Conservation (phyloP, 2,329 filamentous ascomycete genomes). For the Elsinoe perseae region DNA sequence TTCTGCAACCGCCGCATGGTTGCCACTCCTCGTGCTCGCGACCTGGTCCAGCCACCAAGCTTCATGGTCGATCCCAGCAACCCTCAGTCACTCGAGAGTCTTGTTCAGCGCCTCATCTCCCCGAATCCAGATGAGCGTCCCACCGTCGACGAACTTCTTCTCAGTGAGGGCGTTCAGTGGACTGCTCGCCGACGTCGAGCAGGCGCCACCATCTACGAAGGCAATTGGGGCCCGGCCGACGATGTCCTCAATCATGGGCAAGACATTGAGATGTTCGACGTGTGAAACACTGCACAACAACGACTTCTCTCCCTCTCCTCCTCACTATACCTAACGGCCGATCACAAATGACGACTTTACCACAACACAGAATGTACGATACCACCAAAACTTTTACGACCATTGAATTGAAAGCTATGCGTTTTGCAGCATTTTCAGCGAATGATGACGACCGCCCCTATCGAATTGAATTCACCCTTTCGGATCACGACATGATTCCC, state of each 20-base stretch:
- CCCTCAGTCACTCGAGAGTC: slow-evolving; percentile 66
- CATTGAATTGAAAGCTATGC: neutral
- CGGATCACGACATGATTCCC: slow-evolving; percentile 13
- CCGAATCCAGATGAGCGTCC: slow-evolving; percentile 68
- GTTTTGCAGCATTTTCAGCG: slow-evolving; percentile 16
- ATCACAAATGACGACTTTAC: neutral
- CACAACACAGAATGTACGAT: slow-evolving; percentile 11
- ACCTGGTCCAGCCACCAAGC: slow-evolving; percentile 61
- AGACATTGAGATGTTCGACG: slow-evolving; percentile 56
- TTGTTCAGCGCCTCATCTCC: slow-evolving; percentile 83
- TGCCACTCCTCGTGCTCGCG: slow-evolving; percentile 27
- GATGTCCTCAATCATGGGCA: slow-evolving; percentile 49
- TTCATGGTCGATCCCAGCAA: slow-evolving; percentile 82
- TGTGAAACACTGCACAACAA: slow-evolving; percentile 21
- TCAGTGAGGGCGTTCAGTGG: slow-evolving; percentile 69
- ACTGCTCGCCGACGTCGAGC: slow-evolving; percentile 68
- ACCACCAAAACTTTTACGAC: slow-evolving; percentile 9
- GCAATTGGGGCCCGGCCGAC: slow-evolving; percentile 81
- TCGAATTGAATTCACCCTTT: slow-evolving; percentile 8
- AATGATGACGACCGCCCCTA: slow-evolving; percentile 10
- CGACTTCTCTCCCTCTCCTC: neutral
- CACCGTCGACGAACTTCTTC: slow-evolving; percentile 63
- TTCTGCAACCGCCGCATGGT: slow-evolving; percentile 25
- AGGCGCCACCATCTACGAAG: slow-evolving; percentile 91
- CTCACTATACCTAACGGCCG: neutral